phyloP scores from a whole-genome alignment of 2,329 filamentous ascomycete genomes.

The Venturia carpophila region DNA sequence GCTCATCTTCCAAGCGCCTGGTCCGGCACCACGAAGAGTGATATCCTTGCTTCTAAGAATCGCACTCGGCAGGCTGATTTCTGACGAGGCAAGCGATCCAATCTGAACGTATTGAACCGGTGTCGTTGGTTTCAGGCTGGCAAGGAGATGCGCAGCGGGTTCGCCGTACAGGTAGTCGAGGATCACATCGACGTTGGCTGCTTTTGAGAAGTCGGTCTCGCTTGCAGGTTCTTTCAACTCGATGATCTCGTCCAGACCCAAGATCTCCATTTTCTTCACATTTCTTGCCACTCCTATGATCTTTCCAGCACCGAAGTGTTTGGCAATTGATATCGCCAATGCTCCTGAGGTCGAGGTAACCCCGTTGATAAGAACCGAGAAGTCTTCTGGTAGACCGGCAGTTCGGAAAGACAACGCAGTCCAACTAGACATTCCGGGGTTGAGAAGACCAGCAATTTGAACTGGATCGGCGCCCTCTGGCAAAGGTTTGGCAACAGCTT shows the following conservation, averaged over 20 bases:
- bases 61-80: slow-evolving; percentile 36
- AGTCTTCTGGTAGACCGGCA: slow-evolving; percentile 33
- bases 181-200: slow-evolving; percentile 45
- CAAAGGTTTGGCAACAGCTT: slow-evolving; percentile 34
- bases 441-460: slow-evolving; percentile 46
- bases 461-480: slow-evolving; percentile 41
- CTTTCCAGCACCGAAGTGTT: slow-evolving; percentile 41
- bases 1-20: slow-evolving; percentile 36
- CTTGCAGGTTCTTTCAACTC: slow-evolving; percentile 33
- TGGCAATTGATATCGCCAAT: slow-evolving; percentile 43
- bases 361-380: slow-evolving; percentile 46
- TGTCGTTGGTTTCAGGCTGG: slow-evolving; percentile 34
- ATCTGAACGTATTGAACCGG: slow-evolving; percentile 48
- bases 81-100: slow-evolving; percentile 38
- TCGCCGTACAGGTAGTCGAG: slow-evolving; percentile 52
- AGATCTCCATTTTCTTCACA: slow-evolving; percentile 33
- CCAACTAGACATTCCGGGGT: slow-evolving; percentile 50
- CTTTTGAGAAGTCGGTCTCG: slow-evolving; percentile 41
- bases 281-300: slow-evolving; percentile 48
- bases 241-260: slow-evolving; percentile 42
- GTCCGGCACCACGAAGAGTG: slow-evolving; percentile 40
- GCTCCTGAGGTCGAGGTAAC: slow-evolving; percentile 47
- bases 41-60: slow-evolving; percentile 44
- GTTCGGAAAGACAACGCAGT: slow-evolving; percentile 47
- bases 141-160: slow-evolving; percentile 36